Conservation (phyloP, 2,329 filamentous ascomycete species). For the Fusarium brachygibbosum region DNA sequence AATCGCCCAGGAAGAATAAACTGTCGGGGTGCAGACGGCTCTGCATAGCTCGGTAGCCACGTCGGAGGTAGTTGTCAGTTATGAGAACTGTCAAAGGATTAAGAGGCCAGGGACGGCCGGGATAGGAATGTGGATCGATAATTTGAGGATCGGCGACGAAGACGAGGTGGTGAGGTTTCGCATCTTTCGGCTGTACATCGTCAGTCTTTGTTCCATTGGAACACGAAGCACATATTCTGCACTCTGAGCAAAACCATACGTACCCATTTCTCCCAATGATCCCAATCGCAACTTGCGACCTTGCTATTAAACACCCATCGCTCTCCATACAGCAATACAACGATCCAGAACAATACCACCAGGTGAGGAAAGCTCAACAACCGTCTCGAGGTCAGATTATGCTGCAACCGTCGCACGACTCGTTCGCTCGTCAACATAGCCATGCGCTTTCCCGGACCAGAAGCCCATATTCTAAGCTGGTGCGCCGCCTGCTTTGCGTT, state of each 20-base stretch:
- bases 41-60: slow-evolving; percentile 85
- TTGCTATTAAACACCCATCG: slow-evolving; percentile 79
- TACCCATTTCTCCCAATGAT: slow-evolving; percentile 94
- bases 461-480: slow-evolving; percentile 58
- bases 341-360: slow-evolving; percentile 79
- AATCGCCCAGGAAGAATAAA: slow-evolving; percentile 89
- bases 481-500: slow-evolving; percentile 46
- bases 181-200: slow-evolving; percentile 74
- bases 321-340: slow-evolving; percentile 88
- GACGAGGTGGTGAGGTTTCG: slow-evolving; percentile 84
- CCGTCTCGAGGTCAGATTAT: slow-evolving; percentile 65
- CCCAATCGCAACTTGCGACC: slow-evolving; percentile 82
- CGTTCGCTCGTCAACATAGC: slow-evolving; percentile 51
- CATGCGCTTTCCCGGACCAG: slow-evolving; percentile 57
- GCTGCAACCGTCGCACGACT: slow-evolving; percentile 47
- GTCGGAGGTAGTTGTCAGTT: slow-evolving; percentile 90
- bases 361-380: slow-evolving; percentile 74
- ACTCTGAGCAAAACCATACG: slow-evolving; percentile 45
- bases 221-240: background rate
- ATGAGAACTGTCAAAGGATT: slow-evolving; percentile 68
- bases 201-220: slow-evolving; percentile 21
- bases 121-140: slow-evolving; percentile 95
- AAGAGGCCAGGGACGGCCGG: slow-evolving; percentile 76
- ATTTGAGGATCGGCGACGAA: slow-evolving; percentile 93
- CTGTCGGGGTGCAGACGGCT: slow-evolving; percentile 83